Base-by-base conservation (phyloP, 495 filamentous ascomycete species). In the Tuber calosporum region DNA sequence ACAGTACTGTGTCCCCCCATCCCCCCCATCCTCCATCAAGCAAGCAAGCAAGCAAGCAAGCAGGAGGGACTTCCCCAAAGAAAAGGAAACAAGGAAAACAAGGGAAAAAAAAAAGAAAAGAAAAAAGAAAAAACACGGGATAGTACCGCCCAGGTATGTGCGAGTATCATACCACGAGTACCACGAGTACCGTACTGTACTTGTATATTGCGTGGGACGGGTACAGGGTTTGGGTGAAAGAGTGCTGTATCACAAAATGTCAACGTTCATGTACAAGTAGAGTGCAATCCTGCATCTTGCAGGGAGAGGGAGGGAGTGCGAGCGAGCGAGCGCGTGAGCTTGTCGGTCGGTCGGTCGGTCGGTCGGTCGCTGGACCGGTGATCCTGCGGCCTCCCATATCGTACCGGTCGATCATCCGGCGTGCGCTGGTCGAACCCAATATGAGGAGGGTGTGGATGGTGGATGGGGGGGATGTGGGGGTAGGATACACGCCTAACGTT, bases 401-500 rank as follows among this genome's bases (percentile, higher is more conserved):
- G 53, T 62, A 62, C 53, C 53, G 53, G 53, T 62, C 53, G 53
- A 62, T 62, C 53, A 62, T 62, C 53, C 53, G 53, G 53, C 53
- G 53, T 30, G 45, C 20, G 22, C 1, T n/a, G 53, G 9, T 17
- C 30, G n/a, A 30, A 58, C 48, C 26, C 53, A 26, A 30, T 19
- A 62, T 30, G 53, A 34, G 30, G 53, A 34, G 30, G 34, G 26
- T 53, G 43, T 53, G 30, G n/a, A 62, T 62, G 53, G n/a, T n/a
- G n/a, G n/a, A n/a, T n/a, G n/a, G n/a, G 13, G 4, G 45, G 45
- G 45, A 26, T 9, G 8, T 4, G n/a, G 45, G 22, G 45, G 9
- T 62, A 26, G 53, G 53, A 62, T 19, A 30, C 53, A 4, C 26
- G 26, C n/a, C 26, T 30, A 15, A 30, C 53, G 13, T 58, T 11